Evolutionary conservation across 2,329 filamentous ascomycete genomes (phyloP).

Genomic region (Penicillium sp.): DNA sequence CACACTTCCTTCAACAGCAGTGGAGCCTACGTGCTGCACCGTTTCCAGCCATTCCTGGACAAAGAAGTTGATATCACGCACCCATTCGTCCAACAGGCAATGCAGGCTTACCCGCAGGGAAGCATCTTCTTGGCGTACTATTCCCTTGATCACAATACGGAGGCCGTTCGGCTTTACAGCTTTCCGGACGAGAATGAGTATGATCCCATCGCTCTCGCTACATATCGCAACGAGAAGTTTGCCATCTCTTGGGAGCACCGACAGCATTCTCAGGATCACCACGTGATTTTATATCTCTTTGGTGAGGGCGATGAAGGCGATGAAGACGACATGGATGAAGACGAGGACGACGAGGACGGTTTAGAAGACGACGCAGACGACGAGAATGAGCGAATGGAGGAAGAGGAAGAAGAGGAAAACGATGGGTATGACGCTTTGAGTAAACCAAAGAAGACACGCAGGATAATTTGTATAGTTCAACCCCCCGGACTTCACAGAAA

Average conservation of each 20-base stretch:
- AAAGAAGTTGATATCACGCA: constrained; percentile 24
- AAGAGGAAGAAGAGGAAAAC: not conserved
- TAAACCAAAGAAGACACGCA: not conserved
- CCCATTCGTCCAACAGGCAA: constrained; percentile 37
- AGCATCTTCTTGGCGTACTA: constrained; percentile 34
- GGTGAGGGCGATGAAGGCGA: not conserved
- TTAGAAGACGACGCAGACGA: not conserved
- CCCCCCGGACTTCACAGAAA: not conserved
- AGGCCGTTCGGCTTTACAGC: constrained; percentile 25
- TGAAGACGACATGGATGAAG: not conserved
- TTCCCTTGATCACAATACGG: constrained; percentile 15
- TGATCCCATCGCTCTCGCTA: constrained; percentile 34
- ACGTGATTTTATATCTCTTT: constrained; percentile 35
- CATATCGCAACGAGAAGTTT: constrained; percentile 26
- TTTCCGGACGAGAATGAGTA: constrained; percentile 33
- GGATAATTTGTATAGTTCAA: constrained; percentile 23
- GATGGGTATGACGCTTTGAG: not conserved
- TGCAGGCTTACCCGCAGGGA: constrained; percentile 22
- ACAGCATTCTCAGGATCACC: constrained; percentile 20
- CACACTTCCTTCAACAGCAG: constrained; percentile 29
- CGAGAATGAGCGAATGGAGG: not conserved
- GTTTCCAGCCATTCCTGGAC: constrained; percentile 29
- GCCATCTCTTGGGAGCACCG: constrained; percentile 41
- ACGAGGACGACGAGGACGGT: not conserved
- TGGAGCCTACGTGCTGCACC: constrained; percentile 36